Base-by-base conservation (phyloP, 371 early-diverging fungal genomes). In the Mycotypha africana region DNA sequence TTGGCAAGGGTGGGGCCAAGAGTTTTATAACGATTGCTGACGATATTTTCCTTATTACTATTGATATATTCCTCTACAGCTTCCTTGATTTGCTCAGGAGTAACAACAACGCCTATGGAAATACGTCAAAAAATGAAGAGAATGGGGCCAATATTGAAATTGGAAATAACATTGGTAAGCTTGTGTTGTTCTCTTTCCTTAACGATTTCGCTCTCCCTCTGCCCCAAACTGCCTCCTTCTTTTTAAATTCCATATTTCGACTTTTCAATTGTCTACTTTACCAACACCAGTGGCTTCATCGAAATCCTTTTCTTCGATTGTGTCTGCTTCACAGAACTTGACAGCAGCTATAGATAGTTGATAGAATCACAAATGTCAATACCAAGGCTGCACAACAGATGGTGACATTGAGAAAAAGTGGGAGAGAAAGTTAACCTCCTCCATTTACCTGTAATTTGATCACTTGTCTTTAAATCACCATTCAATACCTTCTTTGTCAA, bases 361-460 rank as follows among this genome's bases (percentile, higher is more conserved):
- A 32, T 43, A n/a, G 15, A 17, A 32, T 25, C 10, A 20, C 20
- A 33, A 17, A 1, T 21, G 28, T 28, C 3, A 23, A n/a, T n/a
- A n/a, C n/a, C n/a, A n/a, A n/a, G n/a, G n/a, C n/a, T n/a, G n/a
- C n/a, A n/a, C n/a, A n/a, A n/a, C n/a, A n/a, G n/a, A n/a, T n/a
- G n/a, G n/a, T n/a, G n/a, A n/a, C n/a, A n/a, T n/a, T n/a, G n/a
- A n/a, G n/a, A n/a, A n/a, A n/a, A n/a, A n/a, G n/a, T n/a, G n/a
- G n/a, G n/a, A n/a, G n/a, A n/a, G n/a, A n/a, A n/a, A n/a, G n/a
- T n/a, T n/a, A n/a, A n/a, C n/a, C n/a, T n/a, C n/a, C n/a, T n/a
- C n/a, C n/a, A n/a, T n/a, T 45, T 80, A 89, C 92, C 92, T 32
- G 89, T 58, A n/a, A 97, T 77, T 75, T 95, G 98, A 45, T 96